phyloP scores from a whole-genome alignment of 495 filamentous ascomycete species.

The Pseudoneurospora amorphoporcata region DNA sequence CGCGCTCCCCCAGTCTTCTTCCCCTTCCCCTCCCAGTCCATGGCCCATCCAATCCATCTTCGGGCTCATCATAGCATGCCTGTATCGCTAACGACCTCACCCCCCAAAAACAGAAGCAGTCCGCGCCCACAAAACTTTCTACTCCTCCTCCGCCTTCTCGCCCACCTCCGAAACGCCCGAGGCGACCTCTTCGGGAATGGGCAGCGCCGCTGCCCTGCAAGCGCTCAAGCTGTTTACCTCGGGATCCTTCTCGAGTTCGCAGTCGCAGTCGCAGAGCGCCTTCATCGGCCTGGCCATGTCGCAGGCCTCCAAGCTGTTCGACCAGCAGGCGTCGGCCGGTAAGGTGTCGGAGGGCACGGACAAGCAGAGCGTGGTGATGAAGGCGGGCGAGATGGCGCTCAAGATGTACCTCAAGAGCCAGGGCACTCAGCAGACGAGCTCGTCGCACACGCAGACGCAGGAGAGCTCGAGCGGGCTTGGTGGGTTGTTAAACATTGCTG shows the following conservation, averaged over 20 bases:
- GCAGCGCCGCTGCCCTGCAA: constrained; percentile 55
- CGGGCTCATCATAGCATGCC: neutral
- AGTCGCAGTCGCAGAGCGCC: constrained; percentile 28
- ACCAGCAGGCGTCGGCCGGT: constrained; percentile 35
- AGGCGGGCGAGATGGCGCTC: constrained; percentile 45
- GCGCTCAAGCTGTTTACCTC: constrained; percentile 54
- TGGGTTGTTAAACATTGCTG: constrained; percentile 11
- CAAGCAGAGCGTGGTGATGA: constrained; percentile 41
- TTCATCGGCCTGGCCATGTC: constrained; percentile 46
- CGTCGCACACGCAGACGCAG: neutral
- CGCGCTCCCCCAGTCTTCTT: neutral
- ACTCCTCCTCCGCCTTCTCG: constrained; percentile 18
- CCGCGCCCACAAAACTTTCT: constrained; percentile 43
- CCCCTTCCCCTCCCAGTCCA: neutral
- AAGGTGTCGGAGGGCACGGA: constrained; percentile 34
- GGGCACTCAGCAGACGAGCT: constrained; percentile 8
- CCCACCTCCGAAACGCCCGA: constrained; percentile 1
- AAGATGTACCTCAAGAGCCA: constrained; percentile 46
- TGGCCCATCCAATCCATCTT: neutral
- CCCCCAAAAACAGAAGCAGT: constrained; percentile 32
- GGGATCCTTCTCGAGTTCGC: constrained; percentile 18
- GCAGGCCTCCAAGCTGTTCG: constrained; percentile 44
- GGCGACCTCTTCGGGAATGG: constrained; percentile 37
- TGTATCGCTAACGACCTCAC: neutral
- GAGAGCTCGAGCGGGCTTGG: constrained; percentile 8